These are phyloP conservation scores for Phallus indusiatus DNA, from an alignment of 768 basidiomycete genomes.

Conservation along the genomic window DNA sequence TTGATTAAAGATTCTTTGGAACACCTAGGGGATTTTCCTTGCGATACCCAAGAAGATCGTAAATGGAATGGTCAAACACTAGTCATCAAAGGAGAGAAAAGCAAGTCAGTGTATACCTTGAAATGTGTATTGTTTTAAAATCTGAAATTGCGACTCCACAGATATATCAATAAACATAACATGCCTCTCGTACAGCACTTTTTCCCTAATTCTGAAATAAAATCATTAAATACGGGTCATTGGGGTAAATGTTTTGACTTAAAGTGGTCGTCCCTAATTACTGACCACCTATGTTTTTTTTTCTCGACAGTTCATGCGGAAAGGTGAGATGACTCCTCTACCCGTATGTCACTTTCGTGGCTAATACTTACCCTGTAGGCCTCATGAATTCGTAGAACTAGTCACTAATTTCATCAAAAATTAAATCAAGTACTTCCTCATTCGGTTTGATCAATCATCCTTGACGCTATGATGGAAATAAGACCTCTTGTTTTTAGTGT, in stretches of 20 bases:
- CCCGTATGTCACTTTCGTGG: too few species aligned
- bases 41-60: conserved; percentile 38
- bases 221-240: conserved; percentile 67
- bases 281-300: background rate
- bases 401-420: conserved; percentile 25
- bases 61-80: conserved; percentile 52
- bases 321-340: conserved; percentile 20
- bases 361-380: conserved; percentile 11
- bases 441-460: too few species aligned
- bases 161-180: conserved; percentile 71
- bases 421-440: background rate
- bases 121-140: background rate
- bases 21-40: conserved; percentile 75
- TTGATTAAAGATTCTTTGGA: conserved; percentile 52
- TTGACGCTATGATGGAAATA: too few species aligned
- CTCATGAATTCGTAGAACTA: conserved; percentile 28
- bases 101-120: conserved; percentile 39
- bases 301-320: background rate
- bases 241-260: conserved; percentile 53
- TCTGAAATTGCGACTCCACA: conserved; percentile 18
- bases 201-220: conserved; percentile 62
- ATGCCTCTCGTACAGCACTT: conserved; percentile 49
- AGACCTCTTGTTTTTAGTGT: too few species aligned
- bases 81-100: conserved; percentile 71
- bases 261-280: conserved; percentile 1